phyloP scores from a whole-genome alignment of 306 rosid genomes.

The Astragalus glycyphyllos region DNA sequence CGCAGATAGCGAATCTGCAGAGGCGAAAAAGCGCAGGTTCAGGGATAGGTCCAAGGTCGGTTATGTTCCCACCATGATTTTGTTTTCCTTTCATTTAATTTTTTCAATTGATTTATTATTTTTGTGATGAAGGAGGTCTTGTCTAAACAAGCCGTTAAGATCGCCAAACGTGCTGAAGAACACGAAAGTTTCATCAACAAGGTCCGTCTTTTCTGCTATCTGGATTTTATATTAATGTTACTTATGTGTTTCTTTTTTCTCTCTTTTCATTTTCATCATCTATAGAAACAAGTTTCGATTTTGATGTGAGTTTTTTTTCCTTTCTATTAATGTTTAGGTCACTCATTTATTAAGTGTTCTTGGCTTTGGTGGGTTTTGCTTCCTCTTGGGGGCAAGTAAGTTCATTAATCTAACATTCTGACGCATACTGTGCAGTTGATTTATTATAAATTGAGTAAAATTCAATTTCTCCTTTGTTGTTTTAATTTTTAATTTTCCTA shows the following conservation, averaged over 20 bases:
- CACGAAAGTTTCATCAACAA: conserved; percentile 75
- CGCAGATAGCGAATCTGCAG: conserved; percentile 53
- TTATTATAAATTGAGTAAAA: no score
- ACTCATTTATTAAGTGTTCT: conserved; percentile 84
- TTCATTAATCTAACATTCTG: conserved; percentile 23
- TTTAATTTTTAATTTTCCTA: not conserved
- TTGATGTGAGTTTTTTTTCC: conserved; percentile 62
- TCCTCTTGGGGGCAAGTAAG: conserved; percentile 74
- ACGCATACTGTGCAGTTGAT: not conserved
- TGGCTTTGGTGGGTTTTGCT: conserved; percentile 50
- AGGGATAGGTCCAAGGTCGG: conserved; percentile 79
- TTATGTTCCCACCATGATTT: not conserved
- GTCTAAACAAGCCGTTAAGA: conserved; percentile 81
- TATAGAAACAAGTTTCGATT: conserved; percentile 8
- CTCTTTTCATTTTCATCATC: not conserved
- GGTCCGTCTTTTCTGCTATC: conserved; percentile 44
- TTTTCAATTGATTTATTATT: conserved; percentile 39
- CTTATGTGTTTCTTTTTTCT: no score
- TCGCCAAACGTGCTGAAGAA: conserved; percentile 88
- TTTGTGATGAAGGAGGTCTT: conserved; percentile 67
- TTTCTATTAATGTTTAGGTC: conserved; percentile 57
- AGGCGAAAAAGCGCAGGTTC: conserved; percentile 54
- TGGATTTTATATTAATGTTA: not conserved
- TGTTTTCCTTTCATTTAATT: not conserved
- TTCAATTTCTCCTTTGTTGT: not conserved